Conservation (phyloP, 2,329 filamentous ascomycete species). For the Chrysoporthe cubensis region DNA sequence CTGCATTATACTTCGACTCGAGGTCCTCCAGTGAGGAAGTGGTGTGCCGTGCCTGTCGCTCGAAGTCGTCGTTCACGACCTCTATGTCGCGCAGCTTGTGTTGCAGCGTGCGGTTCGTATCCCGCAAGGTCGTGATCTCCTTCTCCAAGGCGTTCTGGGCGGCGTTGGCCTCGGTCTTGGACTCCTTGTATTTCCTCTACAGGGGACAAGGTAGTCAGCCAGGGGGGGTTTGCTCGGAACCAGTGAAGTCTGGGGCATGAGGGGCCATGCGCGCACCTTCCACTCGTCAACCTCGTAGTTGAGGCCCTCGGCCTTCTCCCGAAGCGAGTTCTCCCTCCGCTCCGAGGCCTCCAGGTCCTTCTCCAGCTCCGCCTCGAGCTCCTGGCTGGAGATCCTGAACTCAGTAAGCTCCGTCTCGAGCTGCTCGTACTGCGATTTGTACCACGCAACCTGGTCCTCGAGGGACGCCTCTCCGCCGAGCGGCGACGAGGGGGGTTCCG, state of each 20-base stretch:
- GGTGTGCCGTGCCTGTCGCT: constrained; percentile 93
- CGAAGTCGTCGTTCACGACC: constrained; percentile 97
- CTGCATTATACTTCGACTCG: constrained; percentile 94
- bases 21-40: constrained; percentile 95
- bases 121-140: constrained; percentile 89
- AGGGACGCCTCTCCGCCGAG: constrained; percentile 57
- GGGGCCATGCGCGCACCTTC: constrained; percentile 72
- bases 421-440: constrained; percentile 94
- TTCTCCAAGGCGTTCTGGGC: constrained; percentile 90
- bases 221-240: constrained; percentile 6
- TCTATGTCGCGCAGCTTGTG: constrained; percentile 90
- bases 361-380: constrained; percentile 91
- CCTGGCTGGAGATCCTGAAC: constrained; percentile 91
- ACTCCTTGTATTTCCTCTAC: constrained; percentile 93
- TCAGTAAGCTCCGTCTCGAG: constrained; percentile 90
- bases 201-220: constrained; percentile 31
- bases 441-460: constrained; percentile 86
- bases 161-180: constrained; percentile 82
- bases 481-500: constrained; percentile 65
- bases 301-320: constrained; percentile 83
- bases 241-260: constrained; percentile 5
- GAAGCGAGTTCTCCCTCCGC: constrained; percentile 83
- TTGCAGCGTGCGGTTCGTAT: constrained; percentile 79
- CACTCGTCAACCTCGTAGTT: constrained; percentile 95
- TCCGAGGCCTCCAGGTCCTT: constrained; percentile 95